phyloP scores from a whole-genome alignment of 139 green algal species.

The Chlorella sp. region DNA sequence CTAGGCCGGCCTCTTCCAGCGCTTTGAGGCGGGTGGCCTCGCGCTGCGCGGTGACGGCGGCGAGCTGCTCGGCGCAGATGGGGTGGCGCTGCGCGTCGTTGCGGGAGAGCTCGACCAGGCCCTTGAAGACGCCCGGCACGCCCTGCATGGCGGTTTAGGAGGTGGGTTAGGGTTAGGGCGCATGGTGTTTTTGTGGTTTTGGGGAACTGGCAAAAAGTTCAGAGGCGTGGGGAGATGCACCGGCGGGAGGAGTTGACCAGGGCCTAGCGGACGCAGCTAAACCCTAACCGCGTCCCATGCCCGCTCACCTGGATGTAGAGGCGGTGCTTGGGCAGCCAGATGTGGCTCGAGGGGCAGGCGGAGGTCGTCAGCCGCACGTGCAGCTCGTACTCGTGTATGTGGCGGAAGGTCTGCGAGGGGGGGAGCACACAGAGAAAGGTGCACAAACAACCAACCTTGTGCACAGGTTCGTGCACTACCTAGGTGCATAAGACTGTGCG shows the following conservation, averaged over 20 bases:
- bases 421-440: background rate
- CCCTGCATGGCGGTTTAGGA: no score
- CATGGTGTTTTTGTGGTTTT: no score
- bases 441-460: background rate
- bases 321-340: conserved; percentile 18
- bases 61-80: background rate
- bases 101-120: conserved; percentile 1
- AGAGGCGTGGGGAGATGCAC: no score
- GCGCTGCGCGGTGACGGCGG: background rate
- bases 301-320: conserved; percentile 11
- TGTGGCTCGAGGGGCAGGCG: background rate
- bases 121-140: background rate
- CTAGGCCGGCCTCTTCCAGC: no score
- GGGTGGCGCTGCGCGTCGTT: background rate
- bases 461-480: background rate
- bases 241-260: no score
- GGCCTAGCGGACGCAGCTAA: no score
- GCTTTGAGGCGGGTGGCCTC: background rate
- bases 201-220: no score
- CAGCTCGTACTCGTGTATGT: background rate
- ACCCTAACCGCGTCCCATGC: no score
- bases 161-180: no score
- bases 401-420: background rate
- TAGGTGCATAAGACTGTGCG: background rate
- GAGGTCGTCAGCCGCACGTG: background rate